These are phyloP conservation scores for Tilletia caries DNA, from an alignment of 1,284 basidiomycete genomes.

Conservation along the genomic window DNA sequence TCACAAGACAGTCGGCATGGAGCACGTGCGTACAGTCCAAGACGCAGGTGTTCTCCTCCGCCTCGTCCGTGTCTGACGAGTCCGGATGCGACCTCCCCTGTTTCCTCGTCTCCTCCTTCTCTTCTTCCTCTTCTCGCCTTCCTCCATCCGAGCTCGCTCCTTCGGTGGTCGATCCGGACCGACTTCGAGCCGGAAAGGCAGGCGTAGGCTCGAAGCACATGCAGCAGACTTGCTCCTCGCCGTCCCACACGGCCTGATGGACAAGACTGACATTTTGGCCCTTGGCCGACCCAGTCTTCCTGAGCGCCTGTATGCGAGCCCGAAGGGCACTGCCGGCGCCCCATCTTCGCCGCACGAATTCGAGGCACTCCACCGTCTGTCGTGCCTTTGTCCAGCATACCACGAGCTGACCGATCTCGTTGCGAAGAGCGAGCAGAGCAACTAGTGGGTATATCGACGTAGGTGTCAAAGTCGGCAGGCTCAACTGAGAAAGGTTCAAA, in stretches of 20 bases:
- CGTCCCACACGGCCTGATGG: constrained; percentile 7
- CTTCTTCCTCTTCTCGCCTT: too few species aligned
- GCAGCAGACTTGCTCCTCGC: constrained; percentile 9
- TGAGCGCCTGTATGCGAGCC: neutral
- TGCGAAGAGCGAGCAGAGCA: constrained; percentile 8
- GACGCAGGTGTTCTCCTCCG: neutral
- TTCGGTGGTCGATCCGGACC: too few species aligned
- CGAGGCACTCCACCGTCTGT: constrained; percentile 13
- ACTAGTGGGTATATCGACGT: constrained; percentile 6
- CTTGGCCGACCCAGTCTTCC: neutral
- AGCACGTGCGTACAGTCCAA: constrained; percentile 6
- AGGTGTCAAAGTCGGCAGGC: neutral
- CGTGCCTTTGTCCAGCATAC: constrained; percentile 7
- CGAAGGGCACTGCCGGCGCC: neutral
- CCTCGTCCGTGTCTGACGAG: neutral
- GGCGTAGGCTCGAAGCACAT: constrained; percentile 10
- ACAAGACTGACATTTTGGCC: neutral
- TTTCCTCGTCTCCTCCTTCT: neutral
- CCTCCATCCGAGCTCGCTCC: too few species aligned
- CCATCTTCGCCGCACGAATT: constrained; percentile 6
- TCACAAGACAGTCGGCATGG: neutral
- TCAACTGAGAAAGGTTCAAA: neutral
- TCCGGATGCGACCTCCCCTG: neutral
- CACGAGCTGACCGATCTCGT: neutral
- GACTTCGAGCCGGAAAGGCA: neutral